These are phyloP conservation scores for Mallotus nudiflorus DNA, from an alignment of 345 rosid species.

Conservation along the genomic window DNA sequence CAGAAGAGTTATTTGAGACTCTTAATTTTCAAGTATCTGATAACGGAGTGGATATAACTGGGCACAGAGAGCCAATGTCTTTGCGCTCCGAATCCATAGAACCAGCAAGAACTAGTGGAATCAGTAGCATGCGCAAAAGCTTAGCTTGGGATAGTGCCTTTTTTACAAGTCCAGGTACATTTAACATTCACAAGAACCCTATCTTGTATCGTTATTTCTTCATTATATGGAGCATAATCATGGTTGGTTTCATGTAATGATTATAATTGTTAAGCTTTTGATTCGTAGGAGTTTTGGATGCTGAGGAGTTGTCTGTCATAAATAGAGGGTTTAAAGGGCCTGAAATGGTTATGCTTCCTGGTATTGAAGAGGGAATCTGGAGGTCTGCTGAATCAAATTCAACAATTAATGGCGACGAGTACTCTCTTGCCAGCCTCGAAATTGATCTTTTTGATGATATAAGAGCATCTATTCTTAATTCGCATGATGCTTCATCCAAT, in stretches of 20 bases:
- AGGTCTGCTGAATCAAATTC: constrained; percentile 33
- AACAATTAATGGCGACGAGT: constrained; percentile 14
- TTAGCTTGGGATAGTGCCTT: constrained; percentile 60
- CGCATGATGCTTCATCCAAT: constrained; percentile 15
- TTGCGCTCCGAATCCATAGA: constrained; percentile 18
- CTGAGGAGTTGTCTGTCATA: constrained; percentile 43
- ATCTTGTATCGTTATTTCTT: no score
- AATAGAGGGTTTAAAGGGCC: constrained; percentile 43
- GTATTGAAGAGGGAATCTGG: constrained; percentile 24
- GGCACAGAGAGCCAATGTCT: constrained; percentile 5
- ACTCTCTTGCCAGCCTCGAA: constrained; percentile 46
- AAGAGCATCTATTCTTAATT: constrained; percentile 22
- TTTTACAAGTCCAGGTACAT: constrained; percentile 41
- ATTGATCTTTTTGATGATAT: constrained; percentile 43
- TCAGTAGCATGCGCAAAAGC: constrained; percentile 34
- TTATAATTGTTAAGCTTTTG: neutral
- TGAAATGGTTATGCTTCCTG: constrained; percentile 23
- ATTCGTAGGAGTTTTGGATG: constrained; percentile 46
- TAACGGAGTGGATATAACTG: constrained; percentile 6
- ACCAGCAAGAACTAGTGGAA: constrained; percentile 22
- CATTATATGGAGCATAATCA: neutral
- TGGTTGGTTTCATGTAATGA: neutral
- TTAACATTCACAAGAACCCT: neutral
- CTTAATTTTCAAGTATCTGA: constrained; percentile 34
- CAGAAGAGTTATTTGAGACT: constrained; percentile 54